A percentile compares a stretch with the other conserved stretches of the same genome.
Evolutionary conservation across 108 stramenopile species (phyloP).

Genomic region (Parietichytrium sp.): DNA sequence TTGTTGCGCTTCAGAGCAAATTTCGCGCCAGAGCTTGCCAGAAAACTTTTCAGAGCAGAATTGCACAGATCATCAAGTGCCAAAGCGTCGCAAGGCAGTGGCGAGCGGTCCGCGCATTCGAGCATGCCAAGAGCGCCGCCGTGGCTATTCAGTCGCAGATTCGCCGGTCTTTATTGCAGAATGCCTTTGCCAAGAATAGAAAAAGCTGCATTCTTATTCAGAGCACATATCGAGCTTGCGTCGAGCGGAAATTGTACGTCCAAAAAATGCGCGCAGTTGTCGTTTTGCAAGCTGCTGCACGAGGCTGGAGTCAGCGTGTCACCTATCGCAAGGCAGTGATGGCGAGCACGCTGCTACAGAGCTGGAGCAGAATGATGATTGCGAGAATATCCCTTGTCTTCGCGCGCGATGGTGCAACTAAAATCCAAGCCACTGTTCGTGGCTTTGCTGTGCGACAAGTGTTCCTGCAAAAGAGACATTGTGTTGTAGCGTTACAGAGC

Average conservation of each 20-base stretch:
- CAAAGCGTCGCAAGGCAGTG: too few relatives aligned
- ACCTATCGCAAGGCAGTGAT: background rate
- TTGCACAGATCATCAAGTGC: too few relatives aligned
- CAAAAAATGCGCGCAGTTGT: background rate
- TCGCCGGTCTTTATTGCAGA: too few relatives aligned
- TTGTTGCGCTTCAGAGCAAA: too few relatives aligned
- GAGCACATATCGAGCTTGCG: too few relatives aligned
- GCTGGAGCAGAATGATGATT: background rate
- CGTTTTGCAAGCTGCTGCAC: background rate
- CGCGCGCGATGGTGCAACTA: background rate
- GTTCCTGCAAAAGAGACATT: background rate
- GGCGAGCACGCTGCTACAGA: background rate
- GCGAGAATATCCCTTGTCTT: background rate
- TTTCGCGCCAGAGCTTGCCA: too few relatives aligned
- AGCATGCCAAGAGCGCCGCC: too few relatives aligned
- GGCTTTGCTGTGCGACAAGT: background rate
- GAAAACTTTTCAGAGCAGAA: too few relatives aligned
- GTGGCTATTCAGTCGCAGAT: too few relatives aligned
- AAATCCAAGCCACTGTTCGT: background rate
- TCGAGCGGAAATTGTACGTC: background rate
- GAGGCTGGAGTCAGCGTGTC: background rate
- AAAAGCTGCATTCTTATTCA: too few relatives aligned
- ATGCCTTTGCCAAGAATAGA: too few relatives aligned
- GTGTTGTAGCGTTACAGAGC: background rate
- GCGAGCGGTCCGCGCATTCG: too few relatives aligned